Conservation (phyloP, 2,329 filamentous ascomycete genomes). For the Cladorrhinum sp. region DNA sequence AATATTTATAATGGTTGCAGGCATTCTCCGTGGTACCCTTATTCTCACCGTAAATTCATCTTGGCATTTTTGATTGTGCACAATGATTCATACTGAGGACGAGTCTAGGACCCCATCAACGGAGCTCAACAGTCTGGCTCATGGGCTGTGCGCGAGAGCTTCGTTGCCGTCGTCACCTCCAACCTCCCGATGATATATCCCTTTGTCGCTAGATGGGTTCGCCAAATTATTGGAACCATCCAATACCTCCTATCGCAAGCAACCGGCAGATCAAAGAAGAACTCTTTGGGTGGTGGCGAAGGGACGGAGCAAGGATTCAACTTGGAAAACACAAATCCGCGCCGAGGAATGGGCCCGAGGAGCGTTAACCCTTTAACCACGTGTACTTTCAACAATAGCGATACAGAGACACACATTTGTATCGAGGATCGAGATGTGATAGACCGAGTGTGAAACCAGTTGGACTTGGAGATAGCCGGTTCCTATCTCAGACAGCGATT, state of each 20-base stretch:
- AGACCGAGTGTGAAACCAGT: too few relatives aligned
- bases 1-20: constrained; percentile 53
- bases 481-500: neutral
- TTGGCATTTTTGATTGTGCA: too few relatives aligned
- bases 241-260: constrained; percentile 31
- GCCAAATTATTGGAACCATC: constrained; percentile 36
- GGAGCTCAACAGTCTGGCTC: constrained; percentile 38
- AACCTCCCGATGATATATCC: constrained; percentile 43
- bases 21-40: constrained; percentile 51
- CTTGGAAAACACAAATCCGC: constrained; percentile 31
- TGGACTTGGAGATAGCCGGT: constrained; percentile 4
- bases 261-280: constrained; percentile 7
- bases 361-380: constrained; percentile 30
- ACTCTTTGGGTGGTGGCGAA: constrained; percentile 13
- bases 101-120: constrained; percentile 35
- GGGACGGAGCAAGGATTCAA: constrained; percentile 20
- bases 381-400: constrained; percentile 28
- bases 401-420: constrained; percentile 29
- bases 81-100: neutral
- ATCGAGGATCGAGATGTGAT: constrained; percentile 1
- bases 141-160: constrained; percentile 41
- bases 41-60: constrained; percentile 39
- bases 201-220: constrained; percentile 38
- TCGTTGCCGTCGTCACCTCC: constrained; percentile 39
- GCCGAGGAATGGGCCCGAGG: constrained; percentile 29